phyloP scores from a whole-genome alignment of 1,284 basidiomycete genomes.

The Rugosomyces carneus region DNA sequence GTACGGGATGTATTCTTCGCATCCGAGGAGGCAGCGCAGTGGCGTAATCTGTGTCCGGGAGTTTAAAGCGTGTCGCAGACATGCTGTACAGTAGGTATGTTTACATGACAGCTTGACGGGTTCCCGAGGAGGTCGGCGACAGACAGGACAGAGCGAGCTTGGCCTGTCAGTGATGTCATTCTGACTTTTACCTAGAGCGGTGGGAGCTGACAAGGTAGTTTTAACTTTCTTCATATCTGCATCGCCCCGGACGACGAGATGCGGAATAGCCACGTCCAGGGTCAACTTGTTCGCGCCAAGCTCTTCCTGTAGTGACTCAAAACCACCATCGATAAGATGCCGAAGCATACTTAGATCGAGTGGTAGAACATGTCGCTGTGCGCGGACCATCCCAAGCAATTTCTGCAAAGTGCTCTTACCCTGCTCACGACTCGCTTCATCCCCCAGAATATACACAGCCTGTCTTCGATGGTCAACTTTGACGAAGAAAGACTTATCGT shows the following conservation, averaged over 20 bases:
- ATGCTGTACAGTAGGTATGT: slow-evolving; percentile 45
- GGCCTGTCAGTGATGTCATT: neutral
- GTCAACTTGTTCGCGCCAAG: slow-evolving; percentile 33
- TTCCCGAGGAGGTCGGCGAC: slow-evolving; percentile 31
- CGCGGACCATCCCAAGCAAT: slow-evolving; percentile 30
- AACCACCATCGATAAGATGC: slow-evolving; percentile 31
- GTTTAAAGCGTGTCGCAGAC: slow-evolving; percentile 38
- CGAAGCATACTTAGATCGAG: slow-evolving; percentile 27
- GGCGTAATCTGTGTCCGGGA: slow-evolving; percentile 21
- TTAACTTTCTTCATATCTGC: slow-evolving; percentile 22
- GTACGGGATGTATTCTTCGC: slow-evolving; percentile 31
- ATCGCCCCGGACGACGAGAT: slow-evolving; percentile 32
- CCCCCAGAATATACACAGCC: slow-evolving; percentile 34
- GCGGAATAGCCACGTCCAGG: slow-evolving; percentile 31
- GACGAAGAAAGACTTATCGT: slow-evolving; percentile 28
- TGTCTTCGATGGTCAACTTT: slow-evolving; percentile 32
- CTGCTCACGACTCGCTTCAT: slow-evolving; percentile 20
- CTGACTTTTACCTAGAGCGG: neutral
- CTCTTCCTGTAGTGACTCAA: slow-evolving; percentile 27
- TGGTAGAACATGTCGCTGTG: slow-evolving; percentile 27
- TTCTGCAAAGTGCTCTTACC: slow-evolving; percentile 28
- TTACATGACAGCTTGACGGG: slow-evolving; percentile 37
- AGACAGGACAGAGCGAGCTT: slow-evolving; percentile 33
- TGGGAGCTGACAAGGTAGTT: slow-evolving; percentile 9
- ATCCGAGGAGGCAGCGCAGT: slow-evolving; percentile 33